Base-by-base conservation (phyloP, 2,329 filamentous ascomycete genomes). In the Botrytis aclada region DNA sequence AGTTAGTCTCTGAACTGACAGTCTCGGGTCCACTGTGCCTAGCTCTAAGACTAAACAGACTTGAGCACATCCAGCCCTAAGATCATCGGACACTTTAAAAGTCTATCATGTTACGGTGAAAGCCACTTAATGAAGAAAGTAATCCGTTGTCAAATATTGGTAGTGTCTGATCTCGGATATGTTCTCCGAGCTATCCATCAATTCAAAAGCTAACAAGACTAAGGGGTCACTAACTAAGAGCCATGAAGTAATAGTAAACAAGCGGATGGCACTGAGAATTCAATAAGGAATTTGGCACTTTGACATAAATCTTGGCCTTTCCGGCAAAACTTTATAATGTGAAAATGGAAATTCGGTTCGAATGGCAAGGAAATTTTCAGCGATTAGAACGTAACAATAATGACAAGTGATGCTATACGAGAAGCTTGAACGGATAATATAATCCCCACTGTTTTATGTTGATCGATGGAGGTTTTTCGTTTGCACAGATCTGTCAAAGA, bases 81-180 rank as follows among this genome's bases (percentile, higher is more conserved):
- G 16, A 29, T 67, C 47, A 56, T 22, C 9, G 6, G 34, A 29
- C 45, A 8, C 34, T 39, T 41, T 22, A 25, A 41, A 22, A 22
- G 34, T 54, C 34, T 29, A 39, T 54, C 20, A 16, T 67, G 12
- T 9, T 45, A 22, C 64, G 64, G 64, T 47, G 43, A n/a, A 29
- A 29, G 6, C 32, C 41, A 39, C 64, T 54, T 1, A 20, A 54
- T 37, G 20, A 25, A 66, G 32, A 51, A 37, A 37, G 14, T 34
- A 51, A 37, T 51, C 43, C 63, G 63, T 51, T 66, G 63, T 66
- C 63, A 66, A 66, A 66, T 66, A n/a, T 8, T 51, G 25, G 22
- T 66, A 66, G 43, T 54, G 32, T 54, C 32, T 66, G 7, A 34
- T 51, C 32, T 66, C 64, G 45, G 64, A 29, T 67, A 3, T 67